Conservation (phyloP, 1,139 yeast species). For the Suhomyces maxii region DNA sequence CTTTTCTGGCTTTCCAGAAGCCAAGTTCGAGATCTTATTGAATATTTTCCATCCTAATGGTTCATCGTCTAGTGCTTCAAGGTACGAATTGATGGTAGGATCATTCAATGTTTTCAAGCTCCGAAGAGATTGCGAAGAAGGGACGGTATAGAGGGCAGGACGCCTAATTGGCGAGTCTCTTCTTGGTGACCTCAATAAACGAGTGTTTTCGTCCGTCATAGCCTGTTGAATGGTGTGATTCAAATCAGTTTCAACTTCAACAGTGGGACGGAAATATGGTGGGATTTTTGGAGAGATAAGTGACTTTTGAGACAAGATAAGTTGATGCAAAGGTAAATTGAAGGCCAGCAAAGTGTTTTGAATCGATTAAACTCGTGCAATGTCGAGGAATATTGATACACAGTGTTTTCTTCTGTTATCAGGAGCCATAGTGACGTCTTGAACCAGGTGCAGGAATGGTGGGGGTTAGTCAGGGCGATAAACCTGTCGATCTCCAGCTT, state of each 20-base stretch:
- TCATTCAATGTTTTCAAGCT: constrained; percentile 22
- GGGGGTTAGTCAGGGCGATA: neutral
- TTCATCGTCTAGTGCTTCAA: constrained; percentile 4
- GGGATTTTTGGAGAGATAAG: neutral
- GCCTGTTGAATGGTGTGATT: too few relatives aligned
- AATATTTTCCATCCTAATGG: constrained; percentile 11
- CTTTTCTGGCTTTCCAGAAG: constrained; percentile 5
- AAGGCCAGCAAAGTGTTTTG: too few relatives aligned
- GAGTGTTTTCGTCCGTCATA: constrained; percentile 8
- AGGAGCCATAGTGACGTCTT: neutral
- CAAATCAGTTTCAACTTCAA: too few relatives aligned
- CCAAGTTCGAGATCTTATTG: constrained; percentile 10
- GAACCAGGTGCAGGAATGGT: neutral
- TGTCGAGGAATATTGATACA: too few relatives aligned
- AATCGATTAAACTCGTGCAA: too few relatives aligned
- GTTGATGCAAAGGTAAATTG: too few relatives aligned
- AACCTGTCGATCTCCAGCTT: neutral
- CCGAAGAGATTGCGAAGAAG: constrained; percentile 26
- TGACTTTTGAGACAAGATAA: too few relatives aligned
- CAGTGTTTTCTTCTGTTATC: neutral
- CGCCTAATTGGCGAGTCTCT: constrained; percentile 10
- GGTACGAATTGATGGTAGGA: constrained; percentile 20
- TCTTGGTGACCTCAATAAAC: constrained; percentile 3
- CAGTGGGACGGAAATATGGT: neutral
- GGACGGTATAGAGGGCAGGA: constrained; percentile 29